Base-by-base conservation (phyloP, 306 rosid species). In the Vicia sativa region DNA sequence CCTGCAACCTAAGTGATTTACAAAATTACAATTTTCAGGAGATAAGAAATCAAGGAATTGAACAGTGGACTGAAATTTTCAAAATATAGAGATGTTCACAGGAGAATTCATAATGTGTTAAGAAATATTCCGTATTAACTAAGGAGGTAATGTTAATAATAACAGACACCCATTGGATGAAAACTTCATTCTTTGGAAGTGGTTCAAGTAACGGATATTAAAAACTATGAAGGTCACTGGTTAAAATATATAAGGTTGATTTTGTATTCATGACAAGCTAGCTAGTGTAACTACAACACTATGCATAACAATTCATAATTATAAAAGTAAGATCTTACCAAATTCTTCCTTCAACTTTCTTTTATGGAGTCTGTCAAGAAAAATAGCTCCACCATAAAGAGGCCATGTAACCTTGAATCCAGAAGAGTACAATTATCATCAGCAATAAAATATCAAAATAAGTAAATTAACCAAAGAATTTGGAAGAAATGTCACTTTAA, bases 11-110 rank as follows among this genome's bases (percentile, higher is more conserved):
- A n/a, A n/a, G n/a, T n/a, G n/a, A n/a, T n/a, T n/a, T n/a, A n/a
- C n/a, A n/a, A n/a, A n/a, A n/a, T n/a, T n/a, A n/a, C n/a, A n/a
- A n/a, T n/a, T 93, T 78, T 93, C 99, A 3, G 97, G 99, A 71
- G 97, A 93, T 80, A 93, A 84, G 89, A 93, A 93, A 83, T 93
- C 99, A 76, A 93, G 95, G 48, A 93, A 46, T 84, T 93, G 99
- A 64, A 93, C 96, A 11, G 86, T 90, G 55, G 97, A 90, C 99
- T 93, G 87, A 76, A 77, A 84, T 56, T 74, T 72, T 77, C 71
- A 83, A 26, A 71, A 45, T n/a, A n/a, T 45, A 78, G 41, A 62
- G 11, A 70, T 25, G 34, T 39, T 64, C 75, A 72, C 39, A 9
- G 16, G 48, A 67, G 59, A 75, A 67, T 55, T 38, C 68, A 54